Evolutionary conservation across 805 yeast species (phyloP).

Genomic region (Yarrowia sp.): DNA sequence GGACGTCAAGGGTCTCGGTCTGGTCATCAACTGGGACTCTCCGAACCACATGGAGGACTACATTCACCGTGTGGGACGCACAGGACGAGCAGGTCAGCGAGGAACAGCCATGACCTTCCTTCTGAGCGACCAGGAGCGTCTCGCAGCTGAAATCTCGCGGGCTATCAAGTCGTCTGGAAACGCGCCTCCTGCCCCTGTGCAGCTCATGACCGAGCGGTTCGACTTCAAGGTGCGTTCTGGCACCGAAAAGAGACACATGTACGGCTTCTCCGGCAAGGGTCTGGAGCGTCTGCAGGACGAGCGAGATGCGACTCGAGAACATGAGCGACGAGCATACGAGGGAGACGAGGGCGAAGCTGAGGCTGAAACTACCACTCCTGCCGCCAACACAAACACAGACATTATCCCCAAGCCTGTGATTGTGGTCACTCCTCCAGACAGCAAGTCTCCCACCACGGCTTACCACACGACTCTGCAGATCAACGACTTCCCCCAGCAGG

Average conservation of each 20-base stretch:
- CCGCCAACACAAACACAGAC: constrained; percentile 29
- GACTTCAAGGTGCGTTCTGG: constrained; percentile 63
- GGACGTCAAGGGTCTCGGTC: constrained; percentile 79
- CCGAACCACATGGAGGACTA: constrained; percentile 93
- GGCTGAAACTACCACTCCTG: constrained; percentile 35
- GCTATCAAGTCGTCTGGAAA: constrained; percentile 61
- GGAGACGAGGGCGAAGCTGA: constrained; percentile 39
- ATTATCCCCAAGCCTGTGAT: not conserved
- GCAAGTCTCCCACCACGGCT: constrained; percentile 53
- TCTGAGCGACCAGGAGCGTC: constrained; percentile 56
- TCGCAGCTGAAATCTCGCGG: constrained; percentile 65
- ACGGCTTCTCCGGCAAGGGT: constrained; percentile 95
- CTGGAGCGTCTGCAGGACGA: constrained; percentile 69
- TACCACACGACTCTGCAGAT: constrained; percentile 70
- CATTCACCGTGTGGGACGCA: constrained; percentile 92
- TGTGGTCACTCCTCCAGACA: constrained; percentile 53
- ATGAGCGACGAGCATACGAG: constrained; percentile 52
- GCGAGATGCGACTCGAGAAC: constrained; percentile 50
- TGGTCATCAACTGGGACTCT: constrained; percentile 79
- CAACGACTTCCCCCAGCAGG: constrained; percentile 72
- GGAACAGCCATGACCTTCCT: constrained; percentile 80
- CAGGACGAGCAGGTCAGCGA: constrained; percentile 83
- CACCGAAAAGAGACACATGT: constrained; percentile 52
- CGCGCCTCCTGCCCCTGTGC: constrained; percentile 53
- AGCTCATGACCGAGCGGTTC: constrained; percentile 53